Base-by-base conservation (phyloP, 1,284 basidiomycete species). In the Cronartium ribicola region DNA sequence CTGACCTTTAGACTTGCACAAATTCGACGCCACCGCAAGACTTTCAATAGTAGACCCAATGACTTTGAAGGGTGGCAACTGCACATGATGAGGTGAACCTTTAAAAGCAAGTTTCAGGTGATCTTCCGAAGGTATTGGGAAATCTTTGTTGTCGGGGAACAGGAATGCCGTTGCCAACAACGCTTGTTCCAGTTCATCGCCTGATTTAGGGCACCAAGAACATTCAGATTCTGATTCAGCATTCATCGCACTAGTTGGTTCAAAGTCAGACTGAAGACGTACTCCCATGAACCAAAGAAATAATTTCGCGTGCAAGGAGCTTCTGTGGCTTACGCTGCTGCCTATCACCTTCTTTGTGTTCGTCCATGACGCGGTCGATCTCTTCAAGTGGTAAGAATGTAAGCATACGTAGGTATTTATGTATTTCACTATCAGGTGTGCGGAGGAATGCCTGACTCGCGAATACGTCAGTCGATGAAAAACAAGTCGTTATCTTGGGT, bases 281-380 rank as follows among this genome's bases (percentile, higher is more conserved):
- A 93, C 92, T 80, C 66, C 88, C 87, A 79, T 97, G 94, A 4
- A 95, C 88, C 73, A 98, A 85, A 76, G 90, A 86, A 0, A 93
- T 96, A 5, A 96, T 88, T 82, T 98, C 93, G 7, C 86, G 84
- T 5, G 95, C 95, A 2, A 98, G 84, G 10, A 86, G 81, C n/a
- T 84, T 85, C 80, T 98, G 95, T 1, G 92, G 91, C 1, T 81
- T 78, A 17, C 90, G 87, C 72, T 82, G 81, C 76, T 88, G 87
- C 3, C 88, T 89, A 11, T 78, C 60, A 0, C 83, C 41, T 77
- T 88, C 88, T 63, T 80, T 79, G 79, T 97, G 94, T 0, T 83
- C 80, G 0, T 81, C 76, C 79, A 94, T 82, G 1, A 90, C 80
- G 22, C 20, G 7, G 20, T 37, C 36, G 7, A 44, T 44, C 0